Base-by-base conservation (phyloP, 2,329 filamentous ascomycete species). In the Rugonectria rugulosa region DNA sequence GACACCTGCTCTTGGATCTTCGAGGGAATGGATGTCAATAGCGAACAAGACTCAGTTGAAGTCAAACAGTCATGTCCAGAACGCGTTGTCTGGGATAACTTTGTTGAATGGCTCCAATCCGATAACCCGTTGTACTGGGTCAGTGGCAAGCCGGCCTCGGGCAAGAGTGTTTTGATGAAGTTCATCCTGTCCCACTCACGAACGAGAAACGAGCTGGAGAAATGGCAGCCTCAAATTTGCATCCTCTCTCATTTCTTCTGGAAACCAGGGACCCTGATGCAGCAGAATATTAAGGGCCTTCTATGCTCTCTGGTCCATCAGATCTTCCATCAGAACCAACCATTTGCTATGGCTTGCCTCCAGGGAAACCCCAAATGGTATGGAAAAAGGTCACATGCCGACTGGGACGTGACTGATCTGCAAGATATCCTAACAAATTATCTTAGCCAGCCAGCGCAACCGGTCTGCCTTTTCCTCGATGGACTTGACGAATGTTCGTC, bases 121-220 rank as follows among this genome's bases (percentile, higher is more conserved):
- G 3, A 14, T 7, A 3, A 19, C 14, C 32, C 32, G 4, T 15
- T 36, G 4, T 36, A 36, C 15, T 36, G 32, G 32, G 15, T 36
- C 4, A 36, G 32, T 36, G 32, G 32, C 6, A 36, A 36, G 32
- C 12, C 32, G 9, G 32, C 32, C 2, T 36, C 32, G 11, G 72
- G 72, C 1, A 75, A 75, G 37, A 68, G 60, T 9, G 73, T 68
- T 0, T 43, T 74, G 26, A 64, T 73, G 45, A 73, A 70, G 32
- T 72, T 65, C 38, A 34, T 74, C 10, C 12, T 59, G 2, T 26
- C 53, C 1, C 38, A 67, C 11, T n/a, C 44, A 3, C 12, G 40
- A 5, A 71, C 66, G 0, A 17, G 11, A 5, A 8, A 36, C 2
- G 9, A 32, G 1, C 53, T 74, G 6, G 9, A 53, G 2, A 3